Evolutionary conservation across 2,329 filamentous ascomycete genomes (phyloP).

Genomic region (Fusarium subtropicale): DNA sequence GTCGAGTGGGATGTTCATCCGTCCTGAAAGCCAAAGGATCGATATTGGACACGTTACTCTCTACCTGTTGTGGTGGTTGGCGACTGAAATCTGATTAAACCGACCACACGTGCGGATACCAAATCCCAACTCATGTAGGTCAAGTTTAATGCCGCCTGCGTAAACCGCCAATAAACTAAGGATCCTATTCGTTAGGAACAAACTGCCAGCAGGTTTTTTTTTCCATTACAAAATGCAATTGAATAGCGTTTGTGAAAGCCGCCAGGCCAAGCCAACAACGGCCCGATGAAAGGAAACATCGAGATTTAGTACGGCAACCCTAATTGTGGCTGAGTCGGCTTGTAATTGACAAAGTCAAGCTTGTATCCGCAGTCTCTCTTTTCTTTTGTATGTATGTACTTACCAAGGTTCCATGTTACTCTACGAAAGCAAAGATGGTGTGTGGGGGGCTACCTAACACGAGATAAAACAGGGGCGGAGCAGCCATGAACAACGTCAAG

Average conservation of each 20-base stretch:
- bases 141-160: slow-evolving; percentile 3
- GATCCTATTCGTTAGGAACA: slow-evolving; percentile 5
- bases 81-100: background rate
- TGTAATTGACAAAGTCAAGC: slow-evolving; percentile 5
- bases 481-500: slow-evolving; percentile 29
- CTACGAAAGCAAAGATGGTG: slow-evolving; percentile 42
- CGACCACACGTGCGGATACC: background rate
- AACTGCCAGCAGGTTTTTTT: slow-evolving; percentile 20
- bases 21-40: background rate
- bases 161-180: slow-evolving; percentile 27
- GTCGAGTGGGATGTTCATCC: background rate
- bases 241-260: slow-evolving; percentile 23
- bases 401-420: background rate
- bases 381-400: background rate
- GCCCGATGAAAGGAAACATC: slow-evolving; percentile 35
- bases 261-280: slow-evolving; percentile 19
- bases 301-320: slow-evolving; percentile 27
- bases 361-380: background rate
- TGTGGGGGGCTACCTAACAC: slow-evolving; percentile 50
- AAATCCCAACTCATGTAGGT: slow-evolving; percentile 5
- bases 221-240: slow-evolving; percentile 1
- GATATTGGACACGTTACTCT: background rate
- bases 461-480: slow-evolving; percentile 44
- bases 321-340: slow-evolving; percentile 38
- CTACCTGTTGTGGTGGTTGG: background rate